phyloP scores from a whole-genome alignment of 768 basidiomycete species.

The Mrakia hoshinonis region DNA sequence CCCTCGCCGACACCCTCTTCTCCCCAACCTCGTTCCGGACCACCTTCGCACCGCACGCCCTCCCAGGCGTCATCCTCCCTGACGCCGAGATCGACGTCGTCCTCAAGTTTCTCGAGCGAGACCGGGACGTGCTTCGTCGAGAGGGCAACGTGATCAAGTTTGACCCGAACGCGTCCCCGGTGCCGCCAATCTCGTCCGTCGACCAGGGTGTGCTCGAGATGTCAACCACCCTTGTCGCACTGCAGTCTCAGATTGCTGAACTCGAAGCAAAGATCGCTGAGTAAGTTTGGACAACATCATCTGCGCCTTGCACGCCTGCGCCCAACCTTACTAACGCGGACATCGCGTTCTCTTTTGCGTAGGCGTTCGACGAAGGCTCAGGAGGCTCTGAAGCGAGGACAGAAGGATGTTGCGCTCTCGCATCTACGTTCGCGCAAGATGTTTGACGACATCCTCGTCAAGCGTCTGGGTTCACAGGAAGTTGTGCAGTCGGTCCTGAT shows the following conservation, averaged over 20 bases:
- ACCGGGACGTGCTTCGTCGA: slow-evolving; percentile 55
- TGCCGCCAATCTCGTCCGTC: slow-evolving; percentile 55
- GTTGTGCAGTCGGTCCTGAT: slow-evolving; percentile 68
- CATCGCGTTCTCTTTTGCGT: neutral
- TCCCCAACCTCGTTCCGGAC: neutral
- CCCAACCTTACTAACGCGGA: neutral
- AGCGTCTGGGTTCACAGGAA: slow-evolving; percentile 63
- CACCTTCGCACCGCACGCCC: slow-evolving; percentile 15
- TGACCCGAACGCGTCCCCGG: slow-evolving; percentile 41
- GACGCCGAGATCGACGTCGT: slow-evolving; percentile 61
- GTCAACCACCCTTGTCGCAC: slow-evolving; percentile 56
- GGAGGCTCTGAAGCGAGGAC: slow-evolving; percentile 57
- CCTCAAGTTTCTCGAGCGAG: slow-evolving; percentile 69
- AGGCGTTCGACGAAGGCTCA: slow-evolving; percentile 64
- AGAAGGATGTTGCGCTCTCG: slow-evolving; percentile 63
- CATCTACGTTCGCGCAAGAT: slow-evolving; percentile 74
- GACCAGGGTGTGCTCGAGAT: slow-evolving; percentile 77
- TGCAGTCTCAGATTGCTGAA: slow-evolving; percentile 60
- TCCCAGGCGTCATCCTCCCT: slow-evolving; percentile 44
- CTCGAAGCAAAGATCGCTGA: slow-evolving; percentile 64
- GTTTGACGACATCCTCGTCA: slow-evolving; percentile 64
- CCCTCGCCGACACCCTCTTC: slow-evolving; percentile 30
- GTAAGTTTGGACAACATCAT: slow-evolving; percentile 44
- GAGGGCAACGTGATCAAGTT: slow-evolving; percentile 81
- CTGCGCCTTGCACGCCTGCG: neutral